Evolutionary conservation across 352 stramenopile species (phyloP).

Genomic region (Pythium aphanidermatum): DNA sequence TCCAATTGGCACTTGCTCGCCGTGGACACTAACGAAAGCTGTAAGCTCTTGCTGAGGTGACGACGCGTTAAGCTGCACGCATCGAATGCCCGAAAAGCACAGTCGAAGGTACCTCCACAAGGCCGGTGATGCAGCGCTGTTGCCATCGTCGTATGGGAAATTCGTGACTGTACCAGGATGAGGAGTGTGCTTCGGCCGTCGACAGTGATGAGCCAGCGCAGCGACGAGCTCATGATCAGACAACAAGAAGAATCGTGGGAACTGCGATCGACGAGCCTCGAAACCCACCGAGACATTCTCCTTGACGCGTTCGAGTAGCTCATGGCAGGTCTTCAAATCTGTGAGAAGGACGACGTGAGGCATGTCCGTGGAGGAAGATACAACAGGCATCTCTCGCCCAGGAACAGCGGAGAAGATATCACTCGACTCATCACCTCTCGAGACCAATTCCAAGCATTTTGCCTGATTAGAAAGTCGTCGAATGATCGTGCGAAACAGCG

Average conservation of each 20-base stretch:
- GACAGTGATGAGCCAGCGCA: conserved; percentile 30
- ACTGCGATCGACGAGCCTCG: conserved; percentile 42
- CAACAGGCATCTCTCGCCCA: no score
- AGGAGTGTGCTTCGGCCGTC: neutral
- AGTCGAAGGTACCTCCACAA: conserved; percentile 39
- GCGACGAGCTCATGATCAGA: conserved; percentile 52
- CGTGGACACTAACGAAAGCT: conserved; percentile 37
- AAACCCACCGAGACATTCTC: conserved; percentile 39
- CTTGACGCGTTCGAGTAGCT: conserved; percentile 38
- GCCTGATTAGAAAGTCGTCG: conserved; percentile 22
- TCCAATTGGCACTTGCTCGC: conserved; percentile 52
- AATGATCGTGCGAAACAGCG: conserved; percentile 30
- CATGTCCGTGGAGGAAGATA: neutral
- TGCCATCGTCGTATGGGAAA: no score
- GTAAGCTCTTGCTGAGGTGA: conserved; percentile 39
- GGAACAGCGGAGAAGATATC: no score
- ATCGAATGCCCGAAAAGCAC: conserved; percentile 57
- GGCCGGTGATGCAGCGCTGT: conserved; percentile 7
- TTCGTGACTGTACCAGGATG: no score
- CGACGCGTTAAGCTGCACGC: conserved; percentile 34
- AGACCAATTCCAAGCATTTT: conserved; percentile 30
- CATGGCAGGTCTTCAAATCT: conserved; percentile 29
- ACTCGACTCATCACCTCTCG: neutral
- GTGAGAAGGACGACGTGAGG: conserved; percentile 17
- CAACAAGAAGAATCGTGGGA: conserved; percentile 66